phyloP scores from a whole-genome alignment of 2,329 filamentous ascomycete genomes.

The Diaporthe eres region DNA sequence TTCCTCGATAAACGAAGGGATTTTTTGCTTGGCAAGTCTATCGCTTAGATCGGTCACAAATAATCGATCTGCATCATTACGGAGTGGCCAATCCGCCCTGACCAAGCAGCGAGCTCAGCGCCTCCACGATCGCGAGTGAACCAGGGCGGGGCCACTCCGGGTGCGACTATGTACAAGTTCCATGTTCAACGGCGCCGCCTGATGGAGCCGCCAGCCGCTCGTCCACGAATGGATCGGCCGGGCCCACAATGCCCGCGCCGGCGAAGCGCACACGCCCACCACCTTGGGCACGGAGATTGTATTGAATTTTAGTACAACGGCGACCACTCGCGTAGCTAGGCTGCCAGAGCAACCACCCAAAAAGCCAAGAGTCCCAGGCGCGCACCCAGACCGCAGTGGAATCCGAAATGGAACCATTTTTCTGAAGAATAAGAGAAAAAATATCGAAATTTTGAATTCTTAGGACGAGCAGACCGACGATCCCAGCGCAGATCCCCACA shows the following conservation, averaged over 20 bases:
- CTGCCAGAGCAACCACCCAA: background rate
- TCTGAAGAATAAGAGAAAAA: no score
- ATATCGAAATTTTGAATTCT: no score
- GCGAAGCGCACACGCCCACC: background rate
- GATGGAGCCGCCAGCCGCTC: no score
- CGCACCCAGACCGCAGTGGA: background rate
- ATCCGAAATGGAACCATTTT: background rate
- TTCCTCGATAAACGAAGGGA: background rate
- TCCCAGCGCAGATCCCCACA: background rate
- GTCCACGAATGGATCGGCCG: background rate
- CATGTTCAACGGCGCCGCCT: no score
- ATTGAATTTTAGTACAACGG: background rate
- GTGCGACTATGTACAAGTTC: no score
- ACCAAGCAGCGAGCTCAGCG: background rate
- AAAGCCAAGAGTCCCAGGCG: background rate
- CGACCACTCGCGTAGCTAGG: no score
- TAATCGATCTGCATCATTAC: background rate
- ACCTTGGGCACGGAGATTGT: background rate
- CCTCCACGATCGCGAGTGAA: background rate
- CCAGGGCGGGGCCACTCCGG: no score
- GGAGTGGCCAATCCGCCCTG: background rate
- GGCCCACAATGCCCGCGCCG: background rate
- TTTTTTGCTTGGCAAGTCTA: background rate
- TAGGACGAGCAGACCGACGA: background rate
- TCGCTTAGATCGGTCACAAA: background rate